Percentiles rank a stretch among this genome's conserved stretches.
These are phyloP conservation scores for Rubroboletus satanas DNA, from an alignment of 768 basidiomycete species.

Conservation along the genomic window DNA sequence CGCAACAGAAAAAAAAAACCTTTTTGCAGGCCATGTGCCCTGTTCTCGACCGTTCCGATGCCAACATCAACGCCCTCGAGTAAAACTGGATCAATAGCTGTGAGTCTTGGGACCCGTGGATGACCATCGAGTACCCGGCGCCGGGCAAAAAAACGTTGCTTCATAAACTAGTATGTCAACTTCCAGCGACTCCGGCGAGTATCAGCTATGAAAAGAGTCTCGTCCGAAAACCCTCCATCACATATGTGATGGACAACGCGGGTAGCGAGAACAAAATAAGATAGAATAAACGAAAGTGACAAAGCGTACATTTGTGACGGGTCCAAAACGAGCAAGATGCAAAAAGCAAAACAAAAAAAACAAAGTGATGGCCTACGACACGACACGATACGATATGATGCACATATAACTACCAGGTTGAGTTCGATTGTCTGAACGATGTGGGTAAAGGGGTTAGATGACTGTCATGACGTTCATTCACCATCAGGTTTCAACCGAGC, in stretches of 20 bases:
- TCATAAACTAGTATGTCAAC: no score
- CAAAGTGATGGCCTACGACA: not conserved
- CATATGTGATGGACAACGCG: not conserved
- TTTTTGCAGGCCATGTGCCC: no score
- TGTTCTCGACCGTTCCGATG: no score
- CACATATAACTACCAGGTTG: not conserved
- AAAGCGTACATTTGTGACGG: not conserved
- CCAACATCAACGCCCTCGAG: no score
- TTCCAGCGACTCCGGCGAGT: no score
- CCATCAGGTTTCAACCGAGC: not conserved
- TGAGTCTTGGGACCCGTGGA: no score
- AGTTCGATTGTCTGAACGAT: not conserved
- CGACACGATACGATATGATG: not conserved
- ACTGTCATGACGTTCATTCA: constrained; percentile 9
- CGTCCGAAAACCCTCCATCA: not conserved
- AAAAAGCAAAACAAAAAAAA: no score
- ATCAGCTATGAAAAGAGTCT: no score
- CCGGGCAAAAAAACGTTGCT: no score
- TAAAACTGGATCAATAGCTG: no score
- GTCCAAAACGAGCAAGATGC: not conserved
- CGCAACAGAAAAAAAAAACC: no score
- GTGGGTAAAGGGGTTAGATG: not conserved
- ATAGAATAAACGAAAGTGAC: not conserved
- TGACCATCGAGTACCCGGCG: no score
- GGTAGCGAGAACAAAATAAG: not conserved